phyloP scores from a whole-genome alignment of 2,329 filamentous ascomycete genomes.

The Amesomyces nigricolor region DNA sequence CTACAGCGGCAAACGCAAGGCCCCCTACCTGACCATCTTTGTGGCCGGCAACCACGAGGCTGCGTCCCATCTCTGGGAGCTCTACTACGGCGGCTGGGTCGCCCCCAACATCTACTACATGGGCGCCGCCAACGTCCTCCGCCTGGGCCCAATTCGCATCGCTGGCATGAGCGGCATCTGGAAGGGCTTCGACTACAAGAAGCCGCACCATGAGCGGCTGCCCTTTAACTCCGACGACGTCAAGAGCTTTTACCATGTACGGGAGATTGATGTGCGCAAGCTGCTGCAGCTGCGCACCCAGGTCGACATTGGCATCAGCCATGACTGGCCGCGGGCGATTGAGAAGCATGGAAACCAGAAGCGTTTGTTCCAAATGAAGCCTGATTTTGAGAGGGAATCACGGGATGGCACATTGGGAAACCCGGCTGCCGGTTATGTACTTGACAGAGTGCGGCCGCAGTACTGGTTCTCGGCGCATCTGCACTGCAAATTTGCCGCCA shows the following conservation, averaged over 20 bases:
- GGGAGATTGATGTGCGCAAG: slow-evolving; percentile 88
- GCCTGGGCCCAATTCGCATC: slow-evolving; percentile 78
- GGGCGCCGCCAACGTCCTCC: slow-evolving; percentile 83
- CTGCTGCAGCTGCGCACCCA: slow-evolving; percentile 78
- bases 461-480: slow-evolving; percentile 95
- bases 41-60: slow-evolving; percentile 95
- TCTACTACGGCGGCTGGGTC: slow-evolving; percentile 96
- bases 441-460: slow-evolving; percentile 73
- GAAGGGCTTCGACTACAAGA: slow-evolving; percentile 84
- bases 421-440: slow-evolving; percentile 68
- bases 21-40: slow-evolving; percentile 88
- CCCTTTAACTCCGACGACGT: slow-evolving; percentile 76
- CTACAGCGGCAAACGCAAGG: slow-evolving; percentile 70
- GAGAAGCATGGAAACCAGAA: slow-evolving; percentile 70
- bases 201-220: slow-evolving; percentile 75
- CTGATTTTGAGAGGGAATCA: slow-evolving; percentile 70
- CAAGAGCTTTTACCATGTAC: slow-evolving; percentile 79
- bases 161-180: slow-evolving; percentile 90
- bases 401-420: slow-evolving; percentile 70
- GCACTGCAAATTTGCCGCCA: slow-evolving; percentile 79
- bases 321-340: slow-evolving; percentile 88
- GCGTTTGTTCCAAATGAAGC: slow-evolving; percentile 67
- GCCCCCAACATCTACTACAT: slow-evolving; percentile 97
- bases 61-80: slow-evolving; percentile 80
- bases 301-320: slow-evolving; percentile 85